Base-by-base conservation (phyloP, 75 land plant genomes). In the Selaginella tamariscina region DNA sequence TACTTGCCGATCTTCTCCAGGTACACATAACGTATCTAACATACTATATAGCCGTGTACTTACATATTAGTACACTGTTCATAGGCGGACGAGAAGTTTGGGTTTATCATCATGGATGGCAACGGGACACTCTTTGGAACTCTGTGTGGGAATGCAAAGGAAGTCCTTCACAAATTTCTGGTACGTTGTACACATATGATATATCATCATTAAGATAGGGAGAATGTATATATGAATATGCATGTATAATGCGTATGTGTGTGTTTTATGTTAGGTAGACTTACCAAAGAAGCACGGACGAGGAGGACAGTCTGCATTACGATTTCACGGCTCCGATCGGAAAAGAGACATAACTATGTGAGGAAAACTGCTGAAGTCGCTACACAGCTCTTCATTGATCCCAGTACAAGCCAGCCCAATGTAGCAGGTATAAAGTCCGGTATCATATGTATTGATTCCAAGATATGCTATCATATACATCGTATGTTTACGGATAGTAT, bases 281-380 rank as follows among this genome's bases (percentile, higher is more conserved):
- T 56, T 76, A 24, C 78, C 78, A 26, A 76, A 76, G 39, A 75
- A 70, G 67, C 73, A 75, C 24, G 77, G 77, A 22, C 69, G 77
- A 30, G 77, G 77, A 70, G 77, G 77, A 9, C 77, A 75, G 27
- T 75, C 73, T 59, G 77, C 77, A 11, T 70, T 68, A 0, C 71
- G 65, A 62, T 82, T 82, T 76, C 85, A 30, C 73, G 82, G 33
- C 82, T 82, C 66, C 76, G 85, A 44, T 79, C 79, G 85, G 85
- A 82, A 70, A 82, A 82, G 63, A 65, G 77, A 0, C 77, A 75
- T 54, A 75, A 75, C 30, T 75, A 75, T 64, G 73, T 70, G 2
- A 30, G 77, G 39, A 73, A 82, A 56, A 74, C 80, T 1, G 81
- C 80, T 24, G 84, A 82, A 68, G 65, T 79, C 31, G 79, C 84